Evolutionary conservation across 2,329 filamentous ascomycete genomes (phyloP).

Genomic region (Aspergillus sp.): DNA sequence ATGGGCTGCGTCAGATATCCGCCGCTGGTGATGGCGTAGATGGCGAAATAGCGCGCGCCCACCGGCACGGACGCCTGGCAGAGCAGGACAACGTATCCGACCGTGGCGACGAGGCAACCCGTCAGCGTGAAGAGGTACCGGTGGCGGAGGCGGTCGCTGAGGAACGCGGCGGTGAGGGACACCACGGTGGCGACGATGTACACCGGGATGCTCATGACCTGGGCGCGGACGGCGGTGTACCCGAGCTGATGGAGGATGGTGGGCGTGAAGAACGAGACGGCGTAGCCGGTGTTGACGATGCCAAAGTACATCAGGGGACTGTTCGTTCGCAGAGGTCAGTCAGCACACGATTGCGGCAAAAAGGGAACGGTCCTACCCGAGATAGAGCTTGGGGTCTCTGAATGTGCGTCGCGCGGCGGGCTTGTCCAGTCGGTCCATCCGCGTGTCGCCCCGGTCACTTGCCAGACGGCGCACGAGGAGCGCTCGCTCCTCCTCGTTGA

Average conservation of each 20-base stretch:
- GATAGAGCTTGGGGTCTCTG: slow-evolving; percentile 39
- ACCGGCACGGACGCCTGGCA: slow-evolving; percentile 48
- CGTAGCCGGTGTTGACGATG: slow-evolving; percentile 51
- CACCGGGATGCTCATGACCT: slow-evolving; percentile 54
- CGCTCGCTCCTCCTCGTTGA: slow-evolving; percentile 46
- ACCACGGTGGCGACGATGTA: slow-evolving; percentile 64
- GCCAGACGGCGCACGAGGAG: slow-evolving; percentile 44
- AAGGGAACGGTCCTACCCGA: slow-evolving; percentile 32
- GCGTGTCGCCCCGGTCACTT: slow-evolving; percentile 44
- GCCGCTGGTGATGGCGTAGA: slow-evolving; percentile 56
- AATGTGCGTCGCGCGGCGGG: slow-evolving; percentile 49
- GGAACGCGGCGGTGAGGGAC: slow-evolving; percentile 50
- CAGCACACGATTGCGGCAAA: background rate
- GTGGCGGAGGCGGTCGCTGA: slow-evolving; percentile 52
- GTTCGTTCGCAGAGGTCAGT: slow-evolving; percentile 21
- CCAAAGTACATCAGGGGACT: slow-evolving; percentile 63
- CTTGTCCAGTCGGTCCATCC: slow-evolving; percentile 55
- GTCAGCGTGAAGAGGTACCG: slow-evolving; percentile 56
- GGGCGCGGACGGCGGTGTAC: slow-evolving; percentile 51
- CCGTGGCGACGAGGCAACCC: slow-evolving; percentile 50
- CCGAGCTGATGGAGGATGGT: slow-evolving; percentile 52
- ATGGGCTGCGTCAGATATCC: slow-evolving; percentile 57
- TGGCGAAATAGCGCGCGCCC: slow-evolving; percentile 53
- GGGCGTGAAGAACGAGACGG: slow-evolving; percentile 43
- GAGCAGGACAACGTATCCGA: slow-evolving; percentile 58